phyloP scores from a whole-genome alignment of 768 basidiomycete species.

The Piloderma croceum region DNA sequence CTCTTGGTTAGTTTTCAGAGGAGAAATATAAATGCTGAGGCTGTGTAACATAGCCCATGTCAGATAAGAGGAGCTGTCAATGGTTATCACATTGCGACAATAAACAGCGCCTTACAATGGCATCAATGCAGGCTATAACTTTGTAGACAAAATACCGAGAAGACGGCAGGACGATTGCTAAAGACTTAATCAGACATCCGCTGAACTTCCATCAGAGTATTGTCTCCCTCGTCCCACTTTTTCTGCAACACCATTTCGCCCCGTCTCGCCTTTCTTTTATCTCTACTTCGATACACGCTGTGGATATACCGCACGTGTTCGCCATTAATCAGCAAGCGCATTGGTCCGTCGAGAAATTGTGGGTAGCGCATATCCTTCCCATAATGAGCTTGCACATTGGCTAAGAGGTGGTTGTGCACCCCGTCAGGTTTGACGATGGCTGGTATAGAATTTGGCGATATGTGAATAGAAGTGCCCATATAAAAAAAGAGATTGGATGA shows the following conservation, averaged over 20 bases:
- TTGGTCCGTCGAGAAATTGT: slow-evolving; percentile 2
- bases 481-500: slow-evolving; percentile 7
- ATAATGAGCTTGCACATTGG: background rate
- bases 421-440: slow-evolving; percentile 6
- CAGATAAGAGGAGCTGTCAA: too few relatives aligned
- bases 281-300: slow-evolving; percentile 15
- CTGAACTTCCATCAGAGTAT: too few relatives aligned
- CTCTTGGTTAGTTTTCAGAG: too few relatives aligned
- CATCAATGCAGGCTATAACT: too few relatives aligned
- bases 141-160: too few relatives aligned
- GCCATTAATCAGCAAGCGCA: slow-evolving; percentile 8
- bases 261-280: slow-evolving; percentile 3
- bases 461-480: slow-evolving; percentile 1
- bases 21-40: too few relatives aligned
- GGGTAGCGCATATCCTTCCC: slow-evolving; percentile 7
- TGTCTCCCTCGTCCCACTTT: slow-evolving; percentile 2
- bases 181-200: too few relatives aligned
- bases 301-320: slow-evolving; percentile 13
- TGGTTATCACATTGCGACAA: too few relatives aligned
- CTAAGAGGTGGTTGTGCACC: slow-evolving; percentile 3
- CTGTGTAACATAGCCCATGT: too few relatives aligned
- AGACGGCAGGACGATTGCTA: too few relatives aligned
- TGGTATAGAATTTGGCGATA: background rate
- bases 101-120: too few relatives aligned
- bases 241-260: background rate